Base-by-base conservation (phyloP, 2,329 filamentous ascomycete species). In the Arthroderma sp. region DNA sequence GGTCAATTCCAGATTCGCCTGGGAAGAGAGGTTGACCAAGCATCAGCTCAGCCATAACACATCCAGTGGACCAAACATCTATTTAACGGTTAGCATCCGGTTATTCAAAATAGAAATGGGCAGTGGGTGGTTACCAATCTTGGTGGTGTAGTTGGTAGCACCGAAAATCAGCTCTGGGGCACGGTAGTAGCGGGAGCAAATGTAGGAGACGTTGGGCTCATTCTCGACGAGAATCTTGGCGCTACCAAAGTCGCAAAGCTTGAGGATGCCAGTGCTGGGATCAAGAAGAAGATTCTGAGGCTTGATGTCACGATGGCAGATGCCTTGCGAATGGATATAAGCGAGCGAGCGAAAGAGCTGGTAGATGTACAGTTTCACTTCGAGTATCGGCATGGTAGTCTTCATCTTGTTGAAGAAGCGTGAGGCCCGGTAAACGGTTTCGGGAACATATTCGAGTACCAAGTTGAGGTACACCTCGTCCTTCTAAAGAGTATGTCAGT, bases 371-470 rank as follows among this genome's bases (percentile, higher is more conserved):
- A 98, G 82, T 74, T 98, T 98, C 63, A 96, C 87, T 68, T 98
- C 91, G 56, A 98, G 78, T 57, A 89, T 94, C 10, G 91, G 91
- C 91, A 98, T 98, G 43, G 89, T 95, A 5, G 88, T 94, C 80
- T 96, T 98, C 82, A 96, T 83, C 74, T 98, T 98, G 76, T 93
- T 96, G 77, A 98, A 98, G 71, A 95, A 96, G 59, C 91, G 82
- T 52, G 91, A 96, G 37, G 91, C 91, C 60, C 91, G 82, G 68
- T 98, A 98, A 42, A 98, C 91, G 8, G 91, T 98, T 72, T 98
- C 91, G 42, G 91, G 91, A 41, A 98, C 91, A 59, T 87, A 98
- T 65, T 98, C 91, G 65, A 96, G 86, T 43, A 98, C 89, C 49
- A 98, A 77, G 62, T 98, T 98, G 54, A 98, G 81, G 66, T 96